phyloP scores from a whole-genome alignment of 2,329 filamentous ascomycete genomes.

The Colletotrichum sp. region DNA sequence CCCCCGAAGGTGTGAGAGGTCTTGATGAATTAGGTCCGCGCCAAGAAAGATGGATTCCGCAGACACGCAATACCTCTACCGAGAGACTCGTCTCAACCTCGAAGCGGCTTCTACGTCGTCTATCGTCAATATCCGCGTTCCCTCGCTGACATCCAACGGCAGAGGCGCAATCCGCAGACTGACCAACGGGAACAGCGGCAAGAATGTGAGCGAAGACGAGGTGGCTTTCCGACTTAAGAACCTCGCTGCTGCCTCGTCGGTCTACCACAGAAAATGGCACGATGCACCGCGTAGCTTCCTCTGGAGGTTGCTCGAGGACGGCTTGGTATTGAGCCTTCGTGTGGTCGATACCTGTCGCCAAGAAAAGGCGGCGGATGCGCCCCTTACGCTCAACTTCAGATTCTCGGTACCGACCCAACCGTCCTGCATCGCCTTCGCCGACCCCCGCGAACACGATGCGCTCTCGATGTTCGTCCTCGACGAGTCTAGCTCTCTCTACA shows the following conservation, averaged over 20 bases:
- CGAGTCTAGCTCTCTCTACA: slow-evolving; percentile 79
- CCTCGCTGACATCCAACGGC: slow-evolving; percentile 54
- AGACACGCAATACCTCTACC: slow-evolving; percentile 74
- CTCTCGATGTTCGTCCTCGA: slow-evolving; percentile 83
- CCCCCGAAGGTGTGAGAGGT: slow-evolving; percentile 1
- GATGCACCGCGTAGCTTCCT: slow-evolving; percentile 83
- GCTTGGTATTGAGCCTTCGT: slow-evolving; percentile 81
- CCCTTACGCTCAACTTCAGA: slow-evolving; percentile 76
- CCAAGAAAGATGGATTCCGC: slow-evolving; percentile 69
- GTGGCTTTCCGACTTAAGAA: slow-evolving; percentile 74
- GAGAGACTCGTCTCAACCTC: slow-evolving; percentile 85
- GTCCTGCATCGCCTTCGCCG: slow-evolving; percentile 82
- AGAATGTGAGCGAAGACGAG: slow-evolving; percentile 65
- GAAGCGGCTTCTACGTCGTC: slow-evolving; percentile 74
- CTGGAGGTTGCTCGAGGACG: slow-evolving; percentile 86
- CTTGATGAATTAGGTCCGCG: neutral
- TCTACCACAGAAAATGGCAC: slow-evolving; percentile 83
- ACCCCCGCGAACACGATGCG: slow-evolving; percentile 77
- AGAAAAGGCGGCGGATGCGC: slow-evolving; percentile 69
- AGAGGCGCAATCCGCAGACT: slow-evolving; percentile 39
- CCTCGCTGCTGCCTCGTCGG: slow-evolving; percentile 77
- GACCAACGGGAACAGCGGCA: slow-evolving; percentile 33
- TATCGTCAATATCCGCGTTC: slow-evolving; percentile 73
- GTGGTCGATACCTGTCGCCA: slow-evolving; percentile 80
- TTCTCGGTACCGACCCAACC: slow-evolving; percentile 77